phyloP scores from a whole-genome alignment of 257 asterid genomes.

The Euphrasia confusa region DNA sequence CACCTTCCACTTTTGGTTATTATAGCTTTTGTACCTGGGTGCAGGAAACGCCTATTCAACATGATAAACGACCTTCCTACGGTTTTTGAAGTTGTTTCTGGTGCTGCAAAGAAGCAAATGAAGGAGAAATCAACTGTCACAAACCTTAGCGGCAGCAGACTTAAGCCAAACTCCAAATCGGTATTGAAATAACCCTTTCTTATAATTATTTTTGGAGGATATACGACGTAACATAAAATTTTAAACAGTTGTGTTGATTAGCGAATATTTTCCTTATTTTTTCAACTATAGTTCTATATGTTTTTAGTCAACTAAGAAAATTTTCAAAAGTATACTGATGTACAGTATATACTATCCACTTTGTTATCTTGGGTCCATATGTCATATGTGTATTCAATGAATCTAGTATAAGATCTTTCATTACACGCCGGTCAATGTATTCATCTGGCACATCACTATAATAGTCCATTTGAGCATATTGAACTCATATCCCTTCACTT shows the following conservation, averaged over 20 bases:
- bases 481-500: background rate
- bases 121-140: constrained; percentile 61
- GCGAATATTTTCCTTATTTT: too few relatives aligned
- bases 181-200: constrained; percentile 23
- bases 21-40: constrained; percentile 25
- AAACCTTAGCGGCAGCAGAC: constrained; percentile 51
- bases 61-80: constrained; percentile 83
- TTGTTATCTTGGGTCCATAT: too few relatives aligned
- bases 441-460: background rate
- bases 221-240: constrained; percentile 7
- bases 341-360: too few relatives aligned
- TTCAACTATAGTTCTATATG: background rate
- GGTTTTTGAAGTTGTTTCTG: constrained; percentile 73
- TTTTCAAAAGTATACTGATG: too few relatives aligned
- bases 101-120: constrained; percentile 57
- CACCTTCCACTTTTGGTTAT: constrained; percentile 14
- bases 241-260: background rate
- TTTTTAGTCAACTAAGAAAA: background rate
- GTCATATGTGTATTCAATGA: too few relatives aligned
- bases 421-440: constrained; percentile 2
- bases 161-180: constrained; percentile 57
- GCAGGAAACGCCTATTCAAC: constrained; percentile 76
- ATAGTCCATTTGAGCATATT: background rate
- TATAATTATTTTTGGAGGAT: background rate
- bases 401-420: background rate